These are phyloP conservation scores for Drosera spatulata DNA, from an alignment of 179 eudicot species.

Conservation along the genomic window DNA sequence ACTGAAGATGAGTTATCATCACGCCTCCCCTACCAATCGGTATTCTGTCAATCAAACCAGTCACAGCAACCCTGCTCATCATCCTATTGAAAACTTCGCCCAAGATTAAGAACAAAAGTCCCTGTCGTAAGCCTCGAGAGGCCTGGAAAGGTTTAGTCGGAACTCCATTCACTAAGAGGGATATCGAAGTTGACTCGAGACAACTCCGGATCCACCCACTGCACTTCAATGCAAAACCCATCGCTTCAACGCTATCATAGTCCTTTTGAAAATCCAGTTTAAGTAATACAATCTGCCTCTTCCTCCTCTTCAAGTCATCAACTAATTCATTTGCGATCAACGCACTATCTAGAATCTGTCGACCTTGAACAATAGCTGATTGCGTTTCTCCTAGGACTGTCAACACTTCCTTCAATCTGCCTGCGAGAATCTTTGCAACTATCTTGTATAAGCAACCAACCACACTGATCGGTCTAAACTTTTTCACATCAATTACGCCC, in stretches of 20 bases:
- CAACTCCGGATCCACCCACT: neutral
- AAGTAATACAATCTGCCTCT: neutral
- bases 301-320: no score
- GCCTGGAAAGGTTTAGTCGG: no score
- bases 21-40: neutral
- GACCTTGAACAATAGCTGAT: neutral
- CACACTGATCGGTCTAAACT: conserved; percentile 2
- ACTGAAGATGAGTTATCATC: no score
- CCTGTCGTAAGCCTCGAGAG: no score
- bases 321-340: neutral
- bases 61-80: neutral
- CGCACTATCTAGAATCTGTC: conserved; percentile 1
- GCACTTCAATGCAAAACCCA: neutral
- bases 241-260: neutral
- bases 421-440: neutral
- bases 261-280: neutral
- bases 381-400: neutral
- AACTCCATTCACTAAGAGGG: no score
- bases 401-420: neutral
- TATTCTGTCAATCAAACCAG: neutral
- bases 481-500: neutral
- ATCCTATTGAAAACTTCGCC: neutral
- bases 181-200: no score
- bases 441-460: neutral
- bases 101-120: neutral